Evolutionary conservation across 2,329 filamentous ascomycete species (phyloP).

Genomic region (Cladorrhinum sp.): DNA sequence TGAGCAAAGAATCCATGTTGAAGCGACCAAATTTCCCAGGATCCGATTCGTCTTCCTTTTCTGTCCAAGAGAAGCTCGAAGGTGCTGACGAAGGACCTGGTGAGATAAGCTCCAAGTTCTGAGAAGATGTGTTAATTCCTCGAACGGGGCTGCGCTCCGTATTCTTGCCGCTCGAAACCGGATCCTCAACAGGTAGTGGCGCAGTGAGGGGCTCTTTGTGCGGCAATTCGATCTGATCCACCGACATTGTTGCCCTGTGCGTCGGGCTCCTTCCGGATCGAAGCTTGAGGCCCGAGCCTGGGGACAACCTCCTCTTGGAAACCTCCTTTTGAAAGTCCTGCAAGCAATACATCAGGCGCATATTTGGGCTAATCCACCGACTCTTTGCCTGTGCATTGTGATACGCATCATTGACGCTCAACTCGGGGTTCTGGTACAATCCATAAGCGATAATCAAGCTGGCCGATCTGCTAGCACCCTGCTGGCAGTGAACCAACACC

Average conservation of each 20-base stretch:
- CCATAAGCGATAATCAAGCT: slow-evolving; percentile 86
- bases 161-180: slow-evolving; percentile 39
- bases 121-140: slow-evolving; percentile 52
- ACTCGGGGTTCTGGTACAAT: slow-evolving; percentile 70
- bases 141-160: slow-evolving; percentile 43
- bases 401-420: slow-evolving; percentile 81
- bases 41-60: slow-evolving; percentile 45
- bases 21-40: slow-evolving; percentile 41
- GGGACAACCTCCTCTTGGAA: slow-evolving; percentile 46
- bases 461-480: slow-evolving; percentile 79
- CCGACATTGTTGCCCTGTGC: slow-evolving; percentile 59
- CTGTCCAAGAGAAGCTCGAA: slow-evolving; percentile 58
- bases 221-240: slow-evolving; percentile 52
- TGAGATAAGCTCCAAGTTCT: slow-evolving; percentile 48
- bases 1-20: slow-evolving; percentile 38
- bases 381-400: slow-evolving; percentile 77
- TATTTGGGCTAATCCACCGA: slow-evolving; percentile 86
- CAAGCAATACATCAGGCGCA: slow-evolving; percentile 86
- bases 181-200: slow-evolving; percentile 54
- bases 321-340: slow-evolving; percentile 74
- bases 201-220: slow-evolving; percentile 60
- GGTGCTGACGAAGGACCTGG: slow-evolving; percentile 67
- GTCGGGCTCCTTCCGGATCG: slow-evolving; percentile 54
- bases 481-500: slow-evolving; percentile 80
- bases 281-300: slow-evolving; percentile 47